These are phyloP conservation scores for Antonospora locustae DNA, from an alignment of 371 early-diverging fungal genomes.

Conservation along the genomic window DNA sequence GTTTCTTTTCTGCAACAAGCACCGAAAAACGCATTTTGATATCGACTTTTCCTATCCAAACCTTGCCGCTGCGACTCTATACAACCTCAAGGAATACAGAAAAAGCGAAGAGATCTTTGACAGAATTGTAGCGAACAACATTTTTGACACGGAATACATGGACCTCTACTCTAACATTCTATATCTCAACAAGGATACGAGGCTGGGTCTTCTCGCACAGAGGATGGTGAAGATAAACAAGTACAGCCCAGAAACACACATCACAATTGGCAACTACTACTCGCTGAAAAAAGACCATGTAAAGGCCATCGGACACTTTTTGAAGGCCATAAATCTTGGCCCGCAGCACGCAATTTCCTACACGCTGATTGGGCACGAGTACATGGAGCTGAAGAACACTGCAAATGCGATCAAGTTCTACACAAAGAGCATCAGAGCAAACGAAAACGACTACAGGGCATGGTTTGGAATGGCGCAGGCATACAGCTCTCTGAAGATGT, in stretches of 20 bases:
- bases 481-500: conserved; percentile 67
- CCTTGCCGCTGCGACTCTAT: conserved; percentile 35
- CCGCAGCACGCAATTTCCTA: conserved; percentile 65
- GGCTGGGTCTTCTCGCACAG: conserved; percentile 66
- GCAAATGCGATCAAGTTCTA: conserved; percentile 74
- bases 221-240: conserved; percentile 61
- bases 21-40: background rate
- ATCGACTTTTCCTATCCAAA: conserved; percentile 16
- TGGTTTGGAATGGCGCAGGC: conserved; percentile 79
- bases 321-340: conserved; percentile 65
- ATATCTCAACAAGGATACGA: conserved; percentile 61
- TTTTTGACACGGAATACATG: conserved; percentile 58
- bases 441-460: conserved; percentile 68
- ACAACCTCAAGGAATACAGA: conserved; percentile 31
- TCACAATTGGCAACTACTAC: conserved; percentile 75
- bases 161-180: conserved; percentile 75
- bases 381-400: conserved; percentile 70
- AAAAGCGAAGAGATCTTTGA: conserved; percentile 36
- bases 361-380: conserved; percentile 83
- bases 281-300: conserved; percentile 62
- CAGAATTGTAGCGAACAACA: conserved; percentile 5
- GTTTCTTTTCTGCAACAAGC: background rate
- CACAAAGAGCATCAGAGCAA: conserved; percentile 64
- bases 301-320: conserved; percentile 70
- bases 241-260: conserved; percentile 71